These are phyloP conservation scores for Novymonas esmeraldas DNA, from an alignment of 208 protist genomes.

Conservation along the genomic window DNA sequence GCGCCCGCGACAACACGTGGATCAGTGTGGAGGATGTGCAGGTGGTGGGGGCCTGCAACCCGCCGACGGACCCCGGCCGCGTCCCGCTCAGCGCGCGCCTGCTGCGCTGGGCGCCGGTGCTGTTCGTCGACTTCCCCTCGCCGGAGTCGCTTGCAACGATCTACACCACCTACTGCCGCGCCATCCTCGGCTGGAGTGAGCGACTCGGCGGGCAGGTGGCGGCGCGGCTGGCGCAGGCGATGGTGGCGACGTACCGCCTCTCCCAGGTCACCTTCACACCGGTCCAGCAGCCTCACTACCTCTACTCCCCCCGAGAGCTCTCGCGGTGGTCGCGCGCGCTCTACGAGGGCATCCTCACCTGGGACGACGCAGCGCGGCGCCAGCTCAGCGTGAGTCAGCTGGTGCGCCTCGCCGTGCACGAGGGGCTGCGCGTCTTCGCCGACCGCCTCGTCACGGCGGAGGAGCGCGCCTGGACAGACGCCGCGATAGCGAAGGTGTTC, in stretches of 20 bases:
- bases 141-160: conserved; percentile 97
- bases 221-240: conserved; percentile 87
- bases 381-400: conserved; percentile 53
- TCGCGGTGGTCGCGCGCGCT: conserved; percentile 98
- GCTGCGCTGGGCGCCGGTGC: conserved; percentile 97
- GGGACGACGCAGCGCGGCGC: conserved; percentile 50
- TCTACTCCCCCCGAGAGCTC: conserved; percentile 99
- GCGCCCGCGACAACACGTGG: conserved; percentile 91
- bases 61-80: conserved; percentile 98
- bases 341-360: conserved; percentile 92
- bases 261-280: conserved; percentile 95
- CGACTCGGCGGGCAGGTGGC: conserved; percentile 37
- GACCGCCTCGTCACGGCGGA: conserved; percentile 93
- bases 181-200: conserved; percentile 82
- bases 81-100: conserved; percentile 96
- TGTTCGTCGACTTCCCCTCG: conserved; percentile 99
- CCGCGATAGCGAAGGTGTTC: conserved; percentile 75
- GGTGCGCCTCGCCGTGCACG: conserved; percentile 96
- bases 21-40: conserved; percentile 95
- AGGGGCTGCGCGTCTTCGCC: conserved; percentile 97
- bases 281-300: conserved; percentile 97
- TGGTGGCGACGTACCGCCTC: conserved; percentile 96
- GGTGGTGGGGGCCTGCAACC: conserved; percentile 97
- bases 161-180: conserved; percentile 98
- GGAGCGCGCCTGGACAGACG: conserved; percentile 96